A percentile compares a stretch with the other conserved stretches of the same genome.
Evolutionary conservation across 2,329 filamentous ascomycete genomes (phyloP).

Genomic region (Fusarium tuaranense): DNA sequence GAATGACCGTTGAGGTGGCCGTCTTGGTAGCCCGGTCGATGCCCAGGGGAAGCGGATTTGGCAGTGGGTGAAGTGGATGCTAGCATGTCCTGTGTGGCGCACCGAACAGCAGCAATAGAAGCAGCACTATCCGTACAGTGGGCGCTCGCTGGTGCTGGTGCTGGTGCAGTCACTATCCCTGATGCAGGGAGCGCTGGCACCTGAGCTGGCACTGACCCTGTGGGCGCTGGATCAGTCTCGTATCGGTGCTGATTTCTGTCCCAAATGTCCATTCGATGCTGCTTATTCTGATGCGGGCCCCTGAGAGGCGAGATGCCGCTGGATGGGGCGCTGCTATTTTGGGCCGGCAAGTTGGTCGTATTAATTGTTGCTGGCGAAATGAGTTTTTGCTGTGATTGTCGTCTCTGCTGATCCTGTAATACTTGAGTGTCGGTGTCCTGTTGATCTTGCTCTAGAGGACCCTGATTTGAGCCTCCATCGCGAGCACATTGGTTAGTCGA

Average conservation of each 20-base stretch:
- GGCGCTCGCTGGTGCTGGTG: constrained; percentile 29
- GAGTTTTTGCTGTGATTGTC: constrained; percentile 26
- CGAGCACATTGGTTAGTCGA: constrained; percentile 1
- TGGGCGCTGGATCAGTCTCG: constrained; percentile 39
- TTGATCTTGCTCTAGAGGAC: not conserved
- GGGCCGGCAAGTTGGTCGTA: constrained; percentile 35
- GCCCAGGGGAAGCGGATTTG: constrained; percentile 39
- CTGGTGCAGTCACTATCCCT: constrained; percentile 34
- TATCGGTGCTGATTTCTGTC: constrained; percentile 32
- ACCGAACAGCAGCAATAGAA: constrained; percentile 13
- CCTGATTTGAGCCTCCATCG: constrained; percentile 7
- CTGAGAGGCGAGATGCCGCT: constrained; percentile 37
- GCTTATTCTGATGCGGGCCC: constrained; percentile 35
- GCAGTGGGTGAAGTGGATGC: constrained; percentile 31
- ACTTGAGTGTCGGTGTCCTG: not conserved
- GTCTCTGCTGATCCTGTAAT: not conserved
- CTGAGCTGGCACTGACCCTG: constrained; percentile 26
- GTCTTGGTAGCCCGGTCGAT: constrained; percentile 24
- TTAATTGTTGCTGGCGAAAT: constrained; percentile 35
- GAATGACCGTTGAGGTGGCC: constrained; percentile 35
- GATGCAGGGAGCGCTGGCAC: constrained; percentile 23
- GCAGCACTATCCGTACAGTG: constrained; percentile 31
- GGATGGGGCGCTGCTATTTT: constrained; percentile 43
- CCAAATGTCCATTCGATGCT: constrained; percentile 22
- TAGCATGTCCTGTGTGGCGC: constrained; percentile 37